Evolutionary conservation across 345 rosid species (phyloP).

Genomic region (Euphorbia peplus): DNA sequence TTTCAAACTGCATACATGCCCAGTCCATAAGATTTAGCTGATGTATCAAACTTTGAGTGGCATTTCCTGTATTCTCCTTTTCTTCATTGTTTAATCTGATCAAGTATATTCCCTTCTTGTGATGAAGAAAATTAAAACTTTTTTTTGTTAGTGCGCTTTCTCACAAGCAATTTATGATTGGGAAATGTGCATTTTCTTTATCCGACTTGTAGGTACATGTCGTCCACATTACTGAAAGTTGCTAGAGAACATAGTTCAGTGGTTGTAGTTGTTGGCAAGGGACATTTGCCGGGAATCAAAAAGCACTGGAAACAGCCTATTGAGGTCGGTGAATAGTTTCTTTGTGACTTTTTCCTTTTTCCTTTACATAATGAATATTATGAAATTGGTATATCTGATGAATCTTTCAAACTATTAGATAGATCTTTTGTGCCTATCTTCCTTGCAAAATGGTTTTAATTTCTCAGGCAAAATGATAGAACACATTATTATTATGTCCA

Average conservation of each 20-base stretch:
- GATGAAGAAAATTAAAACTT: background rate
- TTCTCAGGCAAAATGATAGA: too few relatives aligned
- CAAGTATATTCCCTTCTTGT: too few relatives aligned
- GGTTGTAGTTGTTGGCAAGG: constrained; percentile 97
- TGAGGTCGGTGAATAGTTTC: constrained; percentile 39
- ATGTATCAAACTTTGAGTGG: background rate
- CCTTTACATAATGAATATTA: too few relatives aligned
- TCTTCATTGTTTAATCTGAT: background rate
- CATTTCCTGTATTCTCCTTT: background rate
- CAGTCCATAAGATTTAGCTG: background rate
- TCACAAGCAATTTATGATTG: background rate
- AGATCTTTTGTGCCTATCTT: too few relatives aligned
- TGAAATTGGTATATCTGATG: background rate
- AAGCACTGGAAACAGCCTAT: constrained; percentile 87
- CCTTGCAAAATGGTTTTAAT: too few relatives aligned
- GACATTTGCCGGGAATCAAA: constrained; percentile 84
- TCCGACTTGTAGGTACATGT: constrained; percentile 70
- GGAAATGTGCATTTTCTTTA: background rate
- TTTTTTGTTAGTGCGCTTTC: background rate
- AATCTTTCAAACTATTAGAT: background rate
- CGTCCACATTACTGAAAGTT: constrained; percentile 55
- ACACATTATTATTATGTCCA: too few relatives aligned
- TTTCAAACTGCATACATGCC: background rate
- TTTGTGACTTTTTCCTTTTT: background rate
- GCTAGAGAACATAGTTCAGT: constrained; percentile 78